phyloP scores from a whole-genome alignment of 192 early-diverging fungal genomes.

The Coemansia sp. region DNA sequence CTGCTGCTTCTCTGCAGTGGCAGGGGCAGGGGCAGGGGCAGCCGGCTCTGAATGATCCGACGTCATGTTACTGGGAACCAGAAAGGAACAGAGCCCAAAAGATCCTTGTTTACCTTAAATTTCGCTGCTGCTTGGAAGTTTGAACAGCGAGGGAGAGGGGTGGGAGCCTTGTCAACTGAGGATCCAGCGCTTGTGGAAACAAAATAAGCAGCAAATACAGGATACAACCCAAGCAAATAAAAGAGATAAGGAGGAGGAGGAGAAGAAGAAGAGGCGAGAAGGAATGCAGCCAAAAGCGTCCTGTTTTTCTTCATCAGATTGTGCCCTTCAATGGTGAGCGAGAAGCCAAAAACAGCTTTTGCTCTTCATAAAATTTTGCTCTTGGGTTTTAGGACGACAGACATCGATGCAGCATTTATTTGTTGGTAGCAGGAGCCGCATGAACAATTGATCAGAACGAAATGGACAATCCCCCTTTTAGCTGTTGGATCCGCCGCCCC shows the following conservation, averaged over 20 bases:
- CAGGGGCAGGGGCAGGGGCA: background rate
- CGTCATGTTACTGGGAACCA: slow-evolving; percentile 9
- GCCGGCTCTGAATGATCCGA: slow-evolving; percentile 15
- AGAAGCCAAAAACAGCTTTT: background rate
- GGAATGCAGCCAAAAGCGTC: too few relatives aligned
- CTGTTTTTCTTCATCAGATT: too few relatives aligned
- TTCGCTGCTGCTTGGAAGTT: background rate
- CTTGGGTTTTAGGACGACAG: too few relatives aligned
- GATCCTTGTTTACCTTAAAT: too few relatives aligned
- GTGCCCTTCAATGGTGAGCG: too few relatives aligned
- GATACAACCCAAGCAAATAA: slow-evolving; percentile 3
- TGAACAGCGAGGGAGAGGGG: too few relatives aligned
- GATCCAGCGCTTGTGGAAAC: background rate
- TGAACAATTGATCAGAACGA: background rate
- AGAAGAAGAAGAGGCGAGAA: slow-evolving; percentile 1
- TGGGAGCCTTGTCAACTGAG: background rate
- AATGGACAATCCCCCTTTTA: too few relatives aligned
- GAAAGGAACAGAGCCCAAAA: too few relatives aligned
- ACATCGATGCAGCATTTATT: background rate
- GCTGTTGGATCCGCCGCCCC: too few relatives aligned
- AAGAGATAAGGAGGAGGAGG: slow-evolving; percentile 1
- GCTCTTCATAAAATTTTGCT: slow-evolving; percentile 8
- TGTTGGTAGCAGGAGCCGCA: background rate
- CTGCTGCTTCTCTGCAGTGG: slow-evolving; percentile 1
- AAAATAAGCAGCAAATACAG: background rate